Percentiles rank a stretch among this genome's conserved stretches.
phyloP scores from a whole-genome alignment of 345 rosid species.

The Moringa oleifera region DNA sequence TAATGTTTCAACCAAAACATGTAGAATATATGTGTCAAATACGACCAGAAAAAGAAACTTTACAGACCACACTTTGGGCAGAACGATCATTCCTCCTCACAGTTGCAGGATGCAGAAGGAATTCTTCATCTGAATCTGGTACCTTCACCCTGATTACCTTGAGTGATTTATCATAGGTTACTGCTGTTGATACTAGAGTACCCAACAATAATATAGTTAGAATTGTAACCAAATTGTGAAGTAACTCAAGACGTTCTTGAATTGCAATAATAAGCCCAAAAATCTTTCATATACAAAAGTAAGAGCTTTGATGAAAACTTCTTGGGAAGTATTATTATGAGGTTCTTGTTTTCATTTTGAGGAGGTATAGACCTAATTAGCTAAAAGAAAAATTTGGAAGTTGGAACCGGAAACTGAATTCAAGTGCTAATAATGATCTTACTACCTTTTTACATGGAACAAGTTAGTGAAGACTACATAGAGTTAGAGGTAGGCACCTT shows the following conservation, averaged over 20 bases:
- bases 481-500: constrained; percentile 46
- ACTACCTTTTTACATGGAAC: background rate
- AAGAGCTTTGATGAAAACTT: background rate
- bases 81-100: constrained; percentile 92
- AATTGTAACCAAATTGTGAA: background rate
- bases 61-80: constrained; percentile 85
- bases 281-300: background rate
- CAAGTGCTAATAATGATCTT: background rate
- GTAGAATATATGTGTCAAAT: too few species aligned
- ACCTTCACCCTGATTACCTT: constrained; percentile 88
- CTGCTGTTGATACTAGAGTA: constrained; percentile 77
- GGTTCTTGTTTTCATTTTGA: background rate
- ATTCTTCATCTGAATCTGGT: constrained; percentile 84
- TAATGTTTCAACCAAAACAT: background rate
- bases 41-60: background rate
- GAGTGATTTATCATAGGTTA: constrained; percentile 65
- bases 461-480: background rate
- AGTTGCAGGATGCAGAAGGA: constrained; percentile 89
- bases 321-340: too few species aligned
- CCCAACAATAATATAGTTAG: background rate
- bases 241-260: background rate
- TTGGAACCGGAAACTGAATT: background rate
- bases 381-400: too few species aligned
- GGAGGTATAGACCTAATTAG: too few species aligned
- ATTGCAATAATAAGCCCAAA: background rate